Conservation (phyloP, 2,329 filamentous ascomycete genomes). For the Elsinoe fawcettii region DNA sequence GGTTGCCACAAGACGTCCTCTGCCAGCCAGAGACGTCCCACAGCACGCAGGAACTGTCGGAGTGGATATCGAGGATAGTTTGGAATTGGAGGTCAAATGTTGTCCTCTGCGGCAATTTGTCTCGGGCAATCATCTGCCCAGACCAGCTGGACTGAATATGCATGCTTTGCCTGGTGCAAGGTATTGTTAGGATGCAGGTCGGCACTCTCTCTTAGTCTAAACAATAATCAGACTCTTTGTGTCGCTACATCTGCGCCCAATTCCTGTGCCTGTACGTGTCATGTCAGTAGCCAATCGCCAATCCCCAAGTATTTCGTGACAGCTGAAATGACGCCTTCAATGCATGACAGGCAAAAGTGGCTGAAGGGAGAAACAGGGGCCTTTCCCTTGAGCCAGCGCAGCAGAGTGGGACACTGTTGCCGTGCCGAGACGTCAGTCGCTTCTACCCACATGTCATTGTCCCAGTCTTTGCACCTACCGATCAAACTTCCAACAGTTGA, state of each 20-base stretch:
- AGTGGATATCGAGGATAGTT: not conserved
- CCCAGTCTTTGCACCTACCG: not conserved
- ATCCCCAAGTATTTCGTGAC: not conserved
- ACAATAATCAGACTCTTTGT: constrained; percentile 13
- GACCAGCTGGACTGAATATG: constrained; percentile 10
- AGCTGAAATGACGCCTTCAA: not conserved
- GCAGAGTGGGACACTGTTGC: not conserved
- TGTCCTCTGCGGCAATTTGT: not conserved
- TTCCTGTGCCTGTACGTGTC: not conserved
- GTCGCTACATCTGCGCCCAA: not conserved
- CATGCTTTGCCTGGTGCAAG: constrained; percentile 1
- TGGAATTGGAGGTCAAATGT: not conserved
- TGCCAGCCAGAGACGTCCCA: not conserved
- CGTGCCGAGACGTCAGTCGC: not conserved
- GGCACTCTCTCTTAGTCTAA: constrained; percentile 8
- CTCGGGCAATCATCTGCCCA: constrained; percentile 8
- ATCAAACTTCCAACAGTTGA: not conserved
- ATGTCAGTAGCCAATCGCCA: not conserved
- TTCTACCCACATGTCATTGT: not conserved
- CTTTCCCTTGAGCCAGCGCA: not conserved
- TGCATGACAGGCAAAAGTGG: not conserved
- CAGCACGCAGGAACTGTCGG: not conserved
- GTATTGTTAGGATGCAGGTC: constrained; percentile 10
- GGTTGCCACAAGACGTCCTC: not conserved
- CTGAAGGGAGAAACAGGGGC: not conserved